These are phyloP conservation scores for Leccinum longicurvipes DNA, from an alignment of 768 basidiomycete genomes.

Conservation along the genomic window DNA sequence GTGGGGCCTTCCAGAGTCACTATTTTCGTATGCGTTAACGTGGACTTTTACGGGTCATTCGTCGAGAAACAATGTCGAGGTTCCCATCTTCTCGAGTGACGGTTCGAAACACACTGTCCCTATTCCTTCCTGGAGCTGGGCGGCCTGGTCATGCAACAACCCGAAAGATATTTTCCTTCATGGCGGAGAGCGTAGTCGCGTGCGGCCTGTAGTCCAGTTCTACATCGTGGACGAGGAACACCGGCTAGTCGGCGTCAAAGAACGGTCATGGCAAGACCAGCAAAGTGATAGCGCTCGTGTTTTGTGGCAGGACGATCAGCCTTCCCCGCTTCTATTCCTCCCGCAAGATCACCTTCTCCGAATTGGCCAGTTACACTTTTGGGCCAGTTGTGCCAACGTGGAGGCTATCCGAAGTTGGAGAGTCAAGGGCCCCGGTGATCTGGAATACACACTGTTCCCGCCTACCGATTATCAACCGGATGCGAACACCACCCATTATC, in stretches of 20 bases:
- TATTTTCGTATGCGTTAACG: conserved; percentile 10
- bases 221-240: background rate
- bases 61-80: background rate
- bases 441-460: background rate
- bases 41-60: conserved; percentile 4
- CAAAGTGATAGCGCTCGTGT: background rate
- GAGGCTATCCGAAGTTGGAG: background rate
- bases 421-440: background rate
- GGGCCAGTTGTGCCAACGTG: conserved; percentile 12
- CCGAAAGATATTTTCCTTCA: background rate
- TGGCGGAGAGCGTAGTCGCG: background rate
- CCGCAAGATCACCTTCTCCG: background rate
- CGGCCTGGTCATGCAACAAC: conserved; percentile 3
- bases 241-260: background rate
- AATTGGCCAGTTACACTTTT: conserved; percentile 13
- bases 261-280: background rate
- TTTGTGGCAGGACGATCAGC: background rate
- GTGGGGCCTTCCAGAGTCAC: conserved; percentile 17
- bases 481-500: background rate
- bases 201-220: conserved; percentile 4
- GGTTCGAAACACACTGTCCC: conserved; percentile 3
- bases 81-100: conserved; percentile 4
- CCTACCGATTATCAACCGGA: background rate
- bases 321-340: background rate
- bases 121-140: conserved; percentile 21